Percentiles rank a stretch among this genome's conserved stretches.
Conservation (phyloP, 345 rosid species). For the Acer yangbiense region DNA sequence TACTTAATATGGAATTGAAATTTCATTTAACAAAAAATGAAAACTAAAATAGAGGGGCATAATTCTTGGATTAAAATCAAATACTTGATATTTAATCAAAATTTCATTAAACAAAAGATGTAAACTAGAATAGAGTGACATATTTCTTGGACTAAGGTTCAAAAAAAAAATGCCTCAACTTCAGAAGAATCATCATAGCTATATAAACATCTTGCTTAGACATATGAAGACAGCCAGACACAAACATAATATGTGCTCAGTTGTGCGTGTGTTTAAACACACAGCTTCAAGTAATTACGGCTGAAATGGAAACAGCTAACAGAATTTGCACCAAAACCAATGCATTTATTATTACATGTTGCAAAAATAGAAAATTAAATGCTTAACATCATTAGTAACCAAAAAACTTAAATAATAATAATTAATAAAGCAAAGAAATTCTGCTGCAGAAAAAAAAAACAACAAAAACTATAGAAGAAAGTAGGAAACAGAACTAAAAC, state of each 20-base stretch:
- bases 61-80: slow-evolving; percentile 14
- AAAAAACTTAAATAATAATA: neutral
- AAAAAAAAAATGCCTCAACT: neutral
- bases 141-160: neutral
- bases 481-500: neutral
- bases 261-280: neutral
- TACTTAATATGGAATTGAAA: neutral
- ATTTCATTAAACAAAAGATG: neutral
- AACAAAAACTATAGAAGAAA: slow-evolving; percentile 6
- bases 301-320: neutral
- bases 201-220: neutral
- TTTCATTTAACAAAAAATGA: neutral
- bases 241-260: neutral
- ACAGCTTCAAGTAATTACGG: neutral
- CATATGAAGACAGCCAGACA: neutral
- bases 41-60: neutral
- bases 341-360: neutral
- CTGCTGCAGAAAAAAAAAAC: neutral
- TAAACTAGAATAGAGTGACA: neutral
- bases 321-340: neutral
- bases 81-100: neutral
- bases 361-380: neutral
- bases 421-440: neutral
- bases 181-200: neutral
- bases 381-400: neutral